Conservation (phyloP, 2,329 filamentous ascomycete genomes). For the Fusarium devonianum region DNA sequence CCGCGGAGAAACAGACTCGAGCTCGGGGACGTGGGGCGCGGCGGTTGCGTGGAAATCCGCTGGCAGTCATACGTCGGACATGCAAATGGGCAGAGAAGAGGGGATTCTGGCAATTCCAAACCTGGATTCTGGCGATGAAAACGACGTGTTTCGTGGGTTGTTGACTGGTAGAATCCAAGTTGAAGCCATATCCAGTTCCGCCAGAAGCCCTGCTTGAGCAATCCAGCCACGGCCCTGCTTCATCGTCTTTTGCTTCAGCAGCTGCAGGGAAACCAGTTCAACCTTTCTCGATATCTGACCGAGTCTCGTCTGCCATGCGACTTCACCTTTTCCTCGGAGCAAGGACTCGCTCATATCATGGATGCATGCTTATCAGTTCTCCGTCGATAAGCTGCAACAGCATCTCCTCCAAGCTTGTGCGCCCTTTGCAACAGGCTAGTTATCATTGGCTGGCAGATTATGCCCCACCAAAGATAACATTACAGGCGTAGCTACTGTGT, state of each 20-base stretch:
- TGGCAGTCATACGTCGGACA: slow-evolving; percentile 35
- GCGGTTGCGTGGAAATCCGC: slow-evolving; percentile 18
- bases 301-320: slow-evolving; percentile 14
- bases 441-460: slow-evolving; percentile 15
- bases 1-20: slow-evolving; percentile 36
- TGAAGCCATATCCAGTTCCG: slow-evolving; percentile 9
- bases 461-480: slow-evolving; percentile 27
- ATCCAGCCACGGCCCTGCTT: no score
- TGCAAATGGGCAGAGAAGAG: slow-evolving; percentile 15
- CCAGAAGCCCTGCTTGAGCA: neutral
- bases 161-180: slow-evolving; percentile 3
- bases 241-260: neutral
- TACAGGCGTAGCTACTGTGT: neutral
- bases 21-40: slow-evolving; percentile 17
- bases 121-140: slow-evolving; percentile 17
- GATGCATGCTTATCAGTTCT: slow-evolving; percentile 17
- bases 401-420: neutral
- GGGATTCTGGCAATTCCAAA: slow-evolving; percentile 15
- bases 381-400: slow-evolving; percentile 29
- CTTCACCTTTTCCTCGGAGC: slow-evolving; percentile 30
- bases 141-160: slow-evolving; percentile 13
- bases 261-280: no score
- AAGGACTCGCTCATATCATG: neutral
- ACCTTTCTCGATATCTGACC: slow-evolving; percentile 4
- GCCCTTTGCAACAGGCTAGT: slow-evolving; percentile 15